Evolutionary conservation across 495 filamentous ascomycete species (phyloP), one percentile per base, ranked within the genome.

Genomic region (Parachaetomium inaequale): DNA sequence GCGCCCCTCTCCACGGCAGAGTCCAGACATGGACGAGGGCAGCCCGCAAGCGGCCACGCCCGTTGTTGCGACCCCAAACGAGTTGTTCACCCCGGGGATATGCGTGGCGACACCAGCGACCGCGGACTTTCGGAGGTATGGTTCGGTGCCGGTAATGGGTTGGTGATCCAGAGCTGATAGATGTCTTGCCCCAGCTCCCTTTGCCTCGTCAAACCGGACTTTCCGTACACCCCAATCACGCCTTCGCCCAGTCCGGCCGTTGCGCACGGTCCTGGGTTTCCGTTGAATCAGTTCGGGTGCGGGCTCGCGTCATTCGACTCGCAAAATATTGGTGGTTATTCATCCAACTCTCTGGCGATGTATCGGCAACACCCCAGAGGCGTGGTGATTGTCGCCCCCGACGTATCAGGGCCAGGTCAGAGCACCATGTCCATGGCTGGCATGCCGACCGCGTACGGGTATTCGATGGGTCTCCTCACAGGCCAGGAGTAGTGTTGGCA

Each of bases 1-100:
- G 19, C 53, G 19, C 11, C 29, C 43, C 17, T 63, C 62, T 17
- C 59, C 50, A 17, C 47, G 46, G 26, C 45, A n/a, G 42, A 57
- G 34, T 19, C 26, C 49, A 7, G 58, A 60, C 26, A 10, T 43
- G 11, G 58, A 53, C 4, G 47, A 45, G 17, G 4, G 26, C 36
- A 45, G 47, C 26, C 25, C 58, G 12, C 58, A 31, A 42, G 47
- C 49, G 17, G 25, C 49, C 10, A 53, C 58, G 38, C 58, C 57
- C 0, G 14, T 21, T 21, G 14, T 29, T 21, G 36, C 36, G 23
- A 42, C 57, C 7, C 32, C 32, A 21, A 29, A 7, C 49, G 47
- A 45, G n/a, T n/a, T 45, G 34, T n/a, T 60, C 10, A 14, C n/a
- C 6, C n/a, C 36, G n/a, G 36, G 26, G 2, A 15, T 45, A 10